Percentiles rank a stretch among this genome's conserved stretches.
Evolutionary conservation across 352 stramenopile genomes (phyloP).

Genomic region (Pythium brassicae): DNA sequence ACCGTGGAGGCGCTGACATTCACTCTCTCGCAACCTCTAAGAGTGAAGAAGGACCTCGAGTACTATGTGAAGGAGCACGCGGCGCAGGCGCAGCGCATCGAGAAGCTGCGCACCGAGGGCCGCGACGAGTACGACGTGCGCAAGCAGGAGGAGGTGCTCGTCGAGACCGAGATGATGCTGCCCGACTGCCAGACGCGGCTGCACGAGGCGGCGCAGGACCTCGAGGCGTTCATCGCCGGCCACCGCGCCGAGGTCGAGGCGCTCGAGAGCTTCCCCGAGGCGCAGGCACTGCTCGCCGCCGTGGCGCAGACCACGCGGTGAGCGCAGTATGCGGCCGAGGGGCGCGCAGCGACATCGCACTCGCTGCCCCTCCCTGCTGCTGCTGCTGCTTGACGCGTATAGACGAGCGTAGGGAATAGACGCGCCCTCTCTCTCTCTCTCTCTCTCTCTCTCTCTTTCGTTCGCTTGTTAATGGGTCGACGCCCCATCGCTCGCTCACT

Average conservation of each 20-base stretch:
- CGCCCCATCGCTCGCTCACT: not conserved
- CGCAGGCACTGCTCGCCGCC: conserved; percentile 38
- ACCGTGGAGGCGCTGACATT: not conserved
- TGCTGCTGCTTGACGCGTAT: not conserved
- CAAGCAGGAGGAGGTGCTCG: conserved; percentile 78
- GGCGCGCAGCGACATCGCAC: not conserved
- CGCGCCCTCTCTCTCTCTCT: not conserved
- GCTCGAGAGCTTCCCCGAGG: conserved; percentile 39
- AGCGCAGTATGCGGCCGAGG: too few relatives aligned
- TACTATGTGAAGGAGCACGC: conserved; percentile 77
- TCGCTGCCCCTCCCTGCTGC: not conserved
- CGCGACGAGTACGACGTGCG: conserved; percentile 73
- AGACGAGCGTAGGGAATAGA: not conserved
- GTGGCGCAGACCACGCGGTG: conserved; percentile 22
- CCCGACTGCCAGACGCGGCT: conserved; percentile 73
- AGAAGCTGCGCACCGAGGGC: conserved; percentile 48
- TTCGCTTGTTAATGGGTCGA: not conserved
- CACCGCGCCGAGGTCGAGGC: conserved; percentile 35
- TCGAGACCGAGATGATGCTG: conserved; percentile 80
- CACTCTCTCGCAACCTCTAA: conserved; percentile 10
- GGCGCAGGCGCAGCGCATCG: conserved; percentile 53
- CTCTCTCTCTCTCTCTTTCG: not conserved
- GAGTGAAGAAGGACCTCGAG: conserved; percentile 79
- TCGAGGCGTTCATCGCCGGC: conserved; percentile 39
- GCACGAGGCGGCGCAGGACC: conserved; percentile 47